Conservation (phyloP, 2,329 filamentous ascomycete species). For the Ceratocystis diversiconidia region DNA sequence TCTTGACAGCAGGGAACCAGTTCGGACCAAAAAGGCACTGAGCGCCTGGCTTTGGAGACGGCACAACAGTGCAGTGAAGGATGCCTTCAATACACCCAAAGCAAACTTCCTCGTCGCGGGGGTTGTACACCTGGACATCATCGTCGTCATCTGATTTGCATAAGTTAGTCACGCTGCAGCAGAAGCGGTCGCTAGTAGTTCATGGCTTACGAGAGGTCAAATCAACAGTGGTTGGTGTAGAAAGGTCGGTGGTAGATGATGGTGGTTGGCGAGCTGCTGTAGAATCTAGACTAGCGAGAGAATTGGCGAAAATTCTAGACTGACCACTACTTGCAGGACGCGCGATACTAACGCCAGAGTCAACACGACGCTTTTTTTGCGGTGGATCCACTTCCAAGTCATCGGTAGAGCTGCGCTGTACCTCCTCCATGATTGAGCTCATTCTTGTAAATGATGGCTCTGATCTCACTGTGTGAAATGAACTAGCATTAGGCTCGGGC, state of each 20-base stretch:
- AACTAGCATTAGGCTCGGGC: background rate
- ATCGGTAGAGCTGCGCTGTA: background rate
- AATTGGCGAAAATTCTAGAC: background rate
- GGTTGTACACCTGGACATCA: constrained; percentile 41
- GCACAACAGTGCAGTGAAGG: constrained; percentile 54
- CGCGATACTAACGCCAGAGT: constrained; percentile 9
- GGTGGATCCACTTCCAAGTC: constrained; percentile 15
- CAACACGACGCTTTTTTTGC: constrained; percentile 13
- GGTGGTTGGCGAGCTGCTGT: background rate
- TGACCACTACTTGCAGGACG: constrained; percentile 12
- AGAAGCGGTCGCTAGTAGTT: too few species aligned
- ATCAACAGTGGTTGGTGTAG: constrained; percentile 38
- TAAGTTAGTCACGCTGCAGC: constrained; percentile 24
- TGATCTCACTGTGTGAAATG: constrained; percentile 16
- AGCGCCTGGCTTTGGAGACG: constrained; percentile 50
- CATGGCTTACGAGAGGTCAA: constrained; percentile 36
- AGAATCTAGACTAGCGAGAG: background rate
- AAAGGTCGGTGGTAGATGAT: background rate
- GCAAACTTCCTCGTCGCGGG: constrained; percentile 58
- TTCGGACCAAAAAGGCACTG: constrained; percentile 41
- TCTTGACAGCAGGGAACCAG: constrained; percentile 61
- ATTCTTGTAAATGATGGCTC: constrained; percentile 17
- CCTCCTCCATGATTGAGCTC: constrained; percentile 11
- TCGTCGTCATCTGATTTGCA: constrained; percentile 40
- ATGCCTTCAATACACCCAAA: constrained; percentile 61